Base-by-base conservation (phyloP, 192 early-diverging fungal species). In the Backusella westeae region DNA sequence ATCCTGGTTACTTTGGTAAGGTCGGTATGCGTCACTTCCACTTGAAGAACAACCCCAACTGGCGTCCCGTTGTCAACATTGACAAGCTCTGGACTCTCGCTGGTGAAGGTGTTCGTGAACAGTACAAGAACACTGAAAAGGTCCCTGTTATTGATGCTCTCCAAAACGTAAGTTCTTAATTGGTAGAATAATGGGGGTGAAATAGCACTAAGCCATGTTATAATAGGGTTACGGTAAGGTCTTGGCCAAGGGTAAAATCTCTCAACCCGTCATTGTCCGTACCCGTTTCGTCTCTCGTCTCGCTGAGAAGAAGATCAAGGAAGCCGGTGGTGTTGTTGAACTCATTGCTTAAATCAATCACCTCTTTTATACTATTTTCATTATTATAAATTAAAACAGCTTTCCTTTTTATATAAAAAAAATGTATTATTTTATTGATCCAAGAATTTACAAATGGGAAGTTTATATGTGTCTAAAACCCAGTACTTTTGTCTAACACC, bases 1-100 rank as follows among this genome's bases (percentile, higher is more conserved):
- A 99, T 90, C 97, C 97, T 79, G 97, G 97, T 86, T 99, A 99
- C 95, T 99, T 97, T 84, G 97, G 97, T 89, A 98, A 99, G 90
- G 96, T 99, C 88, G 97, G 97, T 96, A 97, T 97, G 97, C 94
- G 97, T 80, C 90, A 95, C 88, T 98, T 96, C 95, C 96, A 98
- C 92, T 88, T 92, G 91, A 98, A 95, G 87, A 82, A 88, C 75
- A 95, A 98, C 89, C 78, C 92, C 83, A 90, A 89, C 86, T 91
- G 93, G 90, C 86, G 90, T 82, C 93, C 93, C 72, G 88, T 90
- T 81, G 84, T 98, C 88, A 99, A 99, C 91, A 83, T 97, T 67
- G 94, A 99, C 88, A 94, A 91, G 81, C 84, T 99, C 83, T 96
- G 95, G 95, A 88, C 92, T 71, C 88, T 98, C 66, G 94, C 97